A percentile compares a stretch with the other conserved stretches of the same genome.
Evolutionary conservation across 2,329 filamentous ascomycete genomes (phyloP).

Genomic region (Gnomoniopsis smithogilvyi): DNA sequence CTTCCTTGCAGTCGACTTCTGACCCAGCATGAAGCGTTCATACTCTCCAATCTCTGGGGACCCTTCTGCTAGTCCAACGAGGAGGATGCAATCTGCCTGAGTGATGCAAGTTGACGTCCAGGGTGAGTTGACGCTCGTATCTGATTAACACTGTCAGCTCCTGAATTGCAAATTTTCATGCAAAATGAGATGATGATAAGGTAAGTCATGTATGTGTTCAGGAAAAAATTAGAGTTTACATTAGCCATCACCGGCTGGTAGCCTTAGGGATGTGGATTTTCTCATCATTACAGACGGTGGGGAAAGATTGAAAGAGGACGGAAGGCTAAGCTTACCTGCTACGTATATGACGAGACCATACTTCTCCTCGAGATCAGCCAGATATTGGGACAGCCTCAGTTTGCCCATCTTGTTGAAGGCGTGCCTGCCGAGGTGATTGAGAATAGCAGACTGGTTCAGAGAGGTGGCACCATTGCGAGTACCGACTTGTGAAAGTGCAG

Average conservation of each 20-base stretch:
- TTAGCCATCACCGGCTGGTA: constrained; percentile 50
- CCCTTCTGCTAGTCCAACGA: constrained; percentile 87
- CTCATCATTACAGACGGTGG: constrained; percentile 44
- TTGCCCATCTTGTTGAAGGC: constrained; percentile 98
- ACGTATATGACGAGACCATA: constrained; percentile 95
- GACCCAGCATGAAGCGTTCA: constrained; percentile 90
- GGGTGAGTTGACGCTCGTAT: constrained; percentile 93
- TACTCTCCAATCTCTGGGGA: constrained; percentile 93
- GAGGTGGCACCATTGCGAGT: constrained; percentile 86
- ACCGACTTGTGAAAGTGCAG: constrained; percentile 84
- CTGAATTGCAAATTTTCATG: constrained; percentile 8
- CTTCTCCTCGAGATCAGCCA: constrained; percentile 95
- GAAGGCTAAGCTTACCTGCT: constrained; percentile 56
- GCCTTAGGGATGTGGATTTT: constrained; percentile 46
- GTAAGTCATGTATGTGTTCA: constrained; percentile 34
- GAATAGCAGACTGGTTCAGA: constrained; percentile 86
- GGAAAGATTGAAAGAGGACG: constrained; percentile 3
- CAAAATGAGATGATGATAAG: constrained; percentile 13
- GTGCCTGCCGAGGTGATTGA: constrained; percentile 92
- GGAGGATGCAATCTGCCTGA: constrained; percentile 91
- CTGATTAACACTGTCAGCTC: constrained; percentile 37
- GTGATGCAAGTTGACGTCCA: constrained; percentile 99
- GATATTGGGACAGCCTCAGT: constrained; percentile 89
- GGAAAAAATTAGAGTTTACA: constrained; percentile 68
- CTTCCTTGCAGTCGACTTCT: constrained; percentile 95